Percentiles rank a stretch among this genome's conserved stretches.
Conservation (phyloP, 2,329 filamentous ascomycete genomes). For the Xylaria arbuscula region DNA sequence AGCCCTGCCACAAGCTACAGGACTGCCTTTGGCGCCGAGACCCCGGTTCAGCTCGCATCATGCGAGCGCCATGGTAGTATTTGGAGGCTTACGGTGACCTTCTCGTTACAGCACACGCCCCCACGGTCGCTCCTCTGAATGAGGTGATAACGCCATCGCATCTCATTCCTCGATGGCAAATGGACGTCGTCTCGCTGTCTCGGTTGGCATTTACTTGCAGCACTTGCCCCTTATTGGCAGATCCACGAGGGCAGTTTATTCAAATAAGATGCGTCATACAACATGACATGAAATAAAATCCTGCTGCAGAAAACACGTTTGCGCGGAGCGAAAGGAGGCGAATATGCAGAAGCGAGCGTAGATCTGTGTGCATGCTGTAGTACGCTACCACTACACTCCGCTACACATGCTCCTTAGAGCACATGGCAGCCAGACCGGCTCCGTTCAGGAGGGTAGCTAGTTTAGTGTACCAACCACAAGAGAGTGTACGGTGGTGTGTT, state of each 20-base stretch:
- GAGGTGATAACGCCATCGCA: conserved; percentile 23
- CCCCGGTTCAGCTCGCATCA: conserved; percentile 29
- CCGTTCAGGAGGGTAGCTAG: not conserved
- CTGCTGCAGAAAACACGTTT: conserved; percentile 16
- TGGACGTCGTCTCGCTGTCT: conserved; percentile 1
- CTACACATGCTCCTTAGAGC: not conserved
- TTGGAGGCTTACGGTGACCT: conserved; percentile 27
- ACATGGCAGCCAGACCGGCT: conserved; percentile 6
- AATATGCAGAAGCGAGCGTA: conserved; percentile 21
- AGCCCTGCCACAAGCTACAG: conserved; percentile 29
- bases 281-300: conserved; percentile 15
- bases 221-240: not conserved
- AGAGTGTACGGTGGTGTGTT: not conserved
- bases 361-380: conserved; percentile 4
- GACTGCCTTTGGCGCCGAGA: conserved; percentile 18
- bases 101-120: conserved; percentile 29
- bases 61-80: conserved; percentile 28
- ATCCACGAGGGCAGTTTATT: conserved; percentile 17
- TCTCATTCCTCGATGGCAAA: conserved; percentile 1
- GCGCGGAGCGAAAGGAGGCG: conserved; percentile 25
- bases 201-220: conserved; percentile 25
- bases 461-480: not conserved
- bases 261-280: conserved; percentile 33
- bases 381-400: not conserved
- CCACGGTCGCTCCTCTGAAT: conserved; percentile 1